Base-by-base conservation (phyloP, 2,329 filamentous ascomycete genomes). In the Didymosphaeria variabile region DNA sequence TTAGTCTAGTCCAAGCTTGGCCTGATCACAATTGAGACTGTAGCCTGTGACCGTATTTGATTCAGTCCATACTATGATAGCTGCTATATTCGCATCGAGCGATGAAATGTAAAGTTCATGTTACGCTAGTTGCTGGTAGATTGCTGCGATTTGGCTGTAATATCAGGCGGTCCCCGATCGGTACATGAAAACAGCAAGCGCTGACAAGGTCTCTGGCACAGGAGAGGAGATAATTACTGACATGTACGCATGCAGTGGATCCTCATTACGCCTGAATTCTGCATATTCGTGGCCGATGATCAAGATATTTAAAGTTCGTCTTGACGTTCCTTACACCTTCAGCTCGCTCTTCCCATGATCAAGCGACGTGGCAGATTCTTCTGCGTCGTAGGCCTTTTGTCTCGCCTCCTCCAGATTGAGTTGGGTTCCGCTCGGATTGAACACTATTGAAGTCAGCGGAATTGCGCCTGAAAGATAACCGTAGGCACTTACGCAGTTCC, bases 391-490 rank as follows among this genome's bases (percentile, higher is more conserved):
- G 15, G 51, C 34, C 23, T 54, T 54, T 36, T 54, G 51, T 2
- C 38, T 21, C 10, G 34, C 36, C 17, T 44, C 51, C 29, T 54
- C 34, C 21, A 42, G 23, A 23, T 42, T n/a, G 21, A 19, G 36
- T n/a, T 54, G 34, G 29, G 51, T 54, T 15, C 34, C 34, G 15
- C 21, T 44, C 13, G 51, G 51, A 21, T 44, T 54, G 51, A 54
- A 54, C 8, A 54, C 51, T 54, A 32, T 1, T n/a, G 5, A 5
- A 9, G 21, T 54, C 26, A 54, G 51, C 51, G 17, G n/a, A 15
- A 44, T 19, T n/a, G 13, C 23, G 21, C 32, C 8, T 13, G 5
- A 42, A 29, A 12, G 21, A 12, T 29, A 29, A 42, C 29, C 3
- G 1, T 9, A 5, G 26, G 5, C 21, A 54, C 51, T 54, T 32